These are phyloP conservation scores for Phytopythium mirpurense DNA, from an alignment of 352 stramenopile genomes.

Conservation along the genomic window DNA sequence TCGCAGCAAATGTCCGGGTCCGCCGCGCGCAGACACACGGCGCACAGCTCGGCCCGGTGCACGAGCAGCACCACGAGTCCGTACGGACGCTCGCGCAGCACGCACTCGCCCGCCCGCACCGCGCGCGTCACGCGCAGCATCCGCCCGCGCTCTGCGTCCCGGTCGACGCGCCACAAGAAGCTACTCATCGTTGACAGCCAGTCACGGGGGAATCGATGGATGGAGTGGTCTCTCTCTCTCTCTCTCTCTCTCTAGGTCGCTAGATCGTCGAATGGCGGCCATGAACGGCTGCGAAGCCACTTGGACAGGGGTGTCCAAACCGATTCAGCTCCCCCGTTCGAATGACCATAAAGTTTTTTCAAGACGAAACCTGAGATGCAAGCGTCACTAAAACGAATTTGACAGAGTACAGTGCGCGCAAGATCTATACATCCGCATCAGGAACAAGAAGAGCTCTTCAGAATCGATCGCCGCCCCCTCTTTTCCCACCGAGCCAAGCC, in stretches of 20 bases:
- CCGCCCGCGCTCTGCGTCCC: conserved; percentile 17
- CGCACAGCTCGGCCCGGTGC: conserved; percentile 26
- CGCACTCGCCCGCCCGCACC: conserved; percentile 20
- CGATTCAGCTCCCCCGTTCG: background rate
- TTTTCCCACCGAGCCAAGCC: too few relatives aligned
- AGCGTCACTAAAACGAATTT: background rate
- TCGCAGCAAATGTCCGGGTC: conserved; percentile 49
- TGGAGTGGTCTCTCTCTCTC: too few relatives aligned
- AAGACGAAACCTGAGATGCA: background rate
- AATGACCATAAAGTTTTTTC: background rate
- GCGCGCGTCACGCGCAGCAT: conserved; percentile 21
- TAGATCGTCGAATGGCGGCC: background rate
- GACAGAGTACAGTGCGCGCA: background rate
- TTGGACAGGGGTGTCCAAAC: too few relatives aligned
- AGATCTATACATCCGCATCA: conserved; percentile 8
- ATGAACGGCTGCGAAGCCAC: background rate
- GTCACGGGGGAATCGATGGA: background rate
- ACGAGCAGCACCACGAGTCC: conserved; percentile 28
- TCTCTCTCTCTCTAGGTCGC: background rate
- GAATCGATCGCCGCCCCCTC: background rate
- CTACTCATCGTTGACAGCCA: background rate
- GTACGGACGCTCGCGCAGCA: conserved; percentile 29
- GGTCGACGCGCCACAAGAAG: conserved; percentile 31
- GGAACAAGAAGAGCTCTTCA: background rate
- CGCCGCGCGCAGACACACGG: conserved; percentile 29